Evolutionary conservation across 2,329 filamentous ascomycete species (phyloP), one percentile per base, ranked within the genome.

Genomic region (Talaromyces pinophilus): DNA sequence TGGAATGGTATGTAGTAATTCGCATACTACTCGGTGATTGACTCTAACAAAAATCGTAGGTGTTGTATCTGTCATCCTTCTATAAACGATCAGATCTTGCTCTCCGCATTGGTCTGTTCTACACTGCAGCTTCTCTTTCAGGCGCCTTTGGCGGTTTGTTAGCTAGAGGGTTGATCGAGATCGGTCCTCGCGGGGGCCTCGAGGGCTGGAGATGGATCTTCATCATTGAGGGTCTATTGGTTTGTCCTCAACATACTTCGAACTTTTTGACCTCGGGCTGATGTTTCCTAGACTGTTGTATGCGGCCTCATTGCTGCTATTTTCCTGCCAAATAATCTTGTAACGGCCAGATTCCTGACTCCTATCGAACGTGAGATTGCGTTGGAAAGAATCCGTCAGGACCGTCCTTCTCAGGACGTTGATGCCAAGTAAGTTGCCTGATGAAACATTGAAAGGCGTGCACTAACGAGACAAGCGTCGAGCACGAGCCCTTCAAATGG

Each of bases 41-140:
- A 25, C 25, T 25, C 25, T 25, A 25, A 25, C 25, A 25, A 25
- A 25, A 4, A 25, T 5, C 0, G 48, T 44, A 85, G 82, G 83
- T 90, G 0, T 78, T 91, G 1, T 91, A 91, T 71, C 81, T 91
- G 13, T 88, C 87, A 0, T 81, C 82, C 6, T 84, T 90, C 69
- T 88, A 90, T 71, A 84, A 82, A 19, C 80, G 87, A 22, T 80
- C 82, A 1, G 87, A 90, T 69, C 79, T 90, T 68, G 86, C 87
- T 0, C 75, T 89, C 44, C 81, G 88, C 4, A 88, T 91, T 60
- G 88, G 87, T 35, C 78, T 90, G 5, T 90, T 91, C 71, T 91
- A 90, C 73, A 89, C 87, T 0, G 87, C 87, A 1, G 87, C 88
- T 0, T 88, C 87, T 0, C 76, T 90, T 5, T 88, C 86, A 0